These are phyloP conservation scores for Royoungia palumana DNA, from an alignment of 768 basidiomycete genomes.

Conservation along the genomic window DNA sequence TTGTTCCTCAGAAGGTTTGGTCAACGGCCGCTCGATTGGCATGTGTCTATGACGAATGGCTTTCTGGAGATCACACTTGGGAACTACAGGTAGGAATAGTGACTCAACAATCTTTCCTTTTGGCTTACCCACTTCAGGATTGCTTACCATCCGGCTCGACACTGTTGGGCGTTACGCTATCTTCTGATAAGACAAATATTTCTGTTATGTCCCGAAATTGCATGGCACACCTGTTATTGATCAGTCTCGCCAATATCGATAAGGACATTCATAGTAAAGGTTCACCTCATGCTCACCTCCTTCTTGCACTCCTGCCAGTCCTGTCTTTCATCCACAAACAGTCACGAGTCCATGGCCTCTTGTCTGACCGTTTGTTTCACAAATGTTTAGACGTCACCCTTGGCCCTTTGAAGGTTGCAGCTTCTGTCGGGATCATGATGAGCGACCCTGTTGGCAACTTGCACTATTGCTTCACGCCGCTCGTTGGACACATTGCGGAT, in stretches of 20 bases:
- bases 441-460: background rate
- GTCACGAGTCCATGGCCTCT: too few relatives aligned
- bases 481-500: background rate
- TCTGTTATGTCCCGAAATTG: background rate
- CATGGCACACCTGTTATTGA: background rate
- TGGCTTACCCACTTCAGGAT: background rate
- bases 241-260: background rate
- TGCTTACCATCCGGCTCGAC: background rate
- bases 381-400: background rate
- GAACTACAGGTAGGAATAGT: background rate
- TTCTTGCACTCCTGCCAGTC: too few relatives aligned
- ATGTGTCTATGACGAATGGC: background rate
- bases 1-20: constrained; percentile 1
- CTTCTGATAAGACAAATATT: background rate
- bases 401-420: background rate
- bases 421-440: background rate
- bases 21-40: background rate
- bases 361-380: too few relatives aligned
- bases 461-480: background rate
- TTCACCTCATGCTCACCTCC: too few relatives aligned
- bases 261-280: background rate
- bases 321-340: too few relatives aligned
- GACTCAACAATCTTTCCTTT: too few relatives aligned
- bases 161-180: background rate
- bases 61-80: background rate